A percentile compares a stretch with the other conserved stretches of the same genome.
phyloP scores from a whole-genome alignment of 2,329 filamentous ascomycete genomes.

The Talaromyces amestolkiae region DNA sequence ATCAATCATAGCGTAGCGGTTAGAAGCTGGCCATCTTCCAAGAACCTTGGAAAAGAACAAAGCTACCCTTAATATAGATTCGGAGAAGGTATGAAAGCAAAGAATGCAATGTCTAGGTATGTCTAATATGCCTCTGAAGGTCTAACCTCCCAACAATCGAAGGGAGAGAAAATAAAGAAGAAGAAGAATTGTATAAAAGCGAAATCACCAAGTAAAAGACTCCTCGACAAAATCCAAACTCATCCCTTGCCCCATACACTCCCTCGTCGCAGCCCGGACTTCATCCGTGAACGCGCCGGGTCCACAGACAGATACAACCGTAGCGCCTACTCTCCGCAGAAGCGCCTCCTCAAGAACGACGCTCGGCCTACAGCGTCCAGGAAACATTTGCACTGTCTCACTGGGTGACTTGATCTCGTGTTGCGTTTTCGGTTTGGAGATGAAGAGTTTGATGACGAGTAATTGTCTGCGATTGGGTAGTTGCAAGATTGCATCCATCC shows the following conservation, averaged over 20 bases:
- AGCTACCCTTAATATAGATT: background rate
- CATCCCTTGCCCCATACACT: slow-evolving; percentile 51
- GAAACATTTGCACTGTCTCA: slow-evolving; percentile 60
- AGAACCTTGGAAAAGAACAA: too few species aligned
- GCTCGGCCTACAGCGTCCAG: slow-evolving; percentile 56
- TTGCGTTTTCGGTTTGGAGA: slow-evolving; percentile 58
- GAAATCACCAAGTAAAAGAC: slow-evolving; percentile 59
- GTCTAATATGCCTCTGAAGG: slow-evolving; percentile 4
- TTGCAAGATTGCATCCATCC: slow-evolving; percentile 64
- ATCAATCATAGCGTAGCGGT: too few species aligned
- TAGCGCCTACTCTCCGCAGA: slow-evolving; percentile 55
- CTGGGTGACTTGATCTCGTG: slow-evolving; percentile 57
- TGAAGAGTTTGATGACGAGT: slow-evolving; percentile 60
- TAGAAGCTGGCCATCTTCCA: too few species aligned
- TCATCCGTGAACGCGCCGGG: slow-evolving; percentile 63
- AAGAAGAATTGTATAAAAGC: background rate
- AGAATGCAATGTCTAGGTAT: slow-evolving; percentile 1
- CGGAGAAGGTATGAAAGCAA: background rate
- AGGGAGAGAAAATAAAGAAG: background rate
- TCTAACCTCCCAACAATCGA: background rate
- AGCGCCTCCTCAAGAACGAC: slow-evolving; percentile 59
- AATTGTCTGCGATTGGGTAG: slow-evolving; percentile 59
- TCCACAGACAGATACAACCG: slow-evolving; percentile 62
- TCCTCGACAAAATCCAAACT: slow-evolving; percentile 64
- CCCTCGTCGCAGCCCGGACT: slow-evolving; percentile 55